A percentile compares a stretch with the other conserved stretches of the same genome.
phyloP scores from a whole-genome alignment of 352 stramenopile genomes.

The Pythium aquatile region DNA sequence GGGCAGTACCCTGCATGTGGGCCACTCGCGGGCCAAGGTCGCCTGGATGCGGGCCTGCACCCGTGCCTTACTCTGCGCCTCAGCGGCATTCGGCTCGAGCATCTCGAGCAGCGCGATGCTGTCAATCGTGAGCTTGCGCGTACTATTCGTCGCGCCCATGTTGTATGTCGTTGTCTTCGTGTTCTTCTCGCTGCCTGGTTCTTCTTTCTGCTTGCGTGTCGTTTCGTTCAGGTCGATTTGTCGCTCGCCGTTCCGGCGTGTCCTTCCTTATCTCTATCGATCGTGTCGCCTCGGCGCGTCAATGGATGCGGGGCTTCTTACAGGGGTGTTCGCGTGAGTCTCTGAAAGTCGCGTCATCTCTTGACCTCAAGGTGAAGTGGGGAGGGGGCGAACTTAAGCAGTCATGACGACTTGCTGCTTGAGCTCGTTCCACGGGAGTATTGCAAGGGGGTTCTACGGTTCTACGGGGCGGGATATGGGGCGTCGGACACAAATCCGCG shows the following conservation, averaged over 20 bases:
- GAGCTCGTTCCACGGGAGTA: constrained; percentile 27
- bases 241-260: constrained; percentile 11
- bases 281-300: constrained; percentile 19
- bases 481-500: constrained; percentile 1
- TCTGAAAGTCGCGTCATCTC: constrained; percentile 34
- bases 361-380: constrained; percentile 20
- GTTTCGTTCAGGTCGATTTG: constrained; percentile 2
- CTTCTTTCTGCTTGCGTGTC: constrained; percentile 25
- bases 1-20: constrained; percentile 52
- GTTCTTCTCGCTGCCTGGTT: constrained; percentile 10
- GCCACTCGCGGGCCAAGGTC: constrained; percentile 52
- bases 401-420: constrained; percentile 27
- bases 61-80: constrained; percentile 49
- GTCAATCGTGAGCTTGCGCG: constrained; percentile 79
- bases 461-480: constrained; percentile 9
- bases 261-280: constrained; percentile 12
- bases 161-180: constrained; percentile 12
- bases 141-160: constrained; percentile 81
- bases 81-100: constrained; percentile 65
- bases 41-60: constrained; percentile 53
- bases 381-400: constrained; percentile 25
- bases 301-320: constrained; percentile 14
- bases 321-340: constrained; percentile 14
- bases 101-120: constrained; percentile 77
- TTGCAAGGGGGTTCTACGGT: constrained; percentile 26